phyloP scores from a whole-genome alignment of 495 filamentous ascomycete genomes.

The Trypethelium eluteriae region DNA sequence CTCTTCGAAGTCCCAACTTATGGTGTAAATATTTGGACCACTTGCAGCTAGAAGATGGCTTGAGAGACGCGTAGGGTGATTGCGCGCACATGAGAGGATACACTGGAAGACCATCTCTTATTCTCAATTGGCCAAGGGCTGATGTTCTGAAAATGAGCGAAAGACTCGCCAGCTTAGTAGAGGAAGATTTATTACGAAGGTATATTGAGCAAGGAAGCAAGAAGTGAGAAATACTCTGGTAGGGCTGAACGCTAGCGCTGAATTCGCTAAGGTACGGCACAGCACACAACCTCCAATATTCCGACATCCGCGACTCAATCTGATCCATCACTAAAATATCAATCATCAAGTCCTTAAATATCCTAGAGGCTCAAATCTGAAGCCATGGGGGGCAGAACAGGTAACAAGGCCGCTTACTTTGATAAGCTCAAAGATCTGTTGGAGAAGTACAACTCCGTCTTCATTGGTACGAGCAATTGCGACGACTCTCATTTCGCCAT shows the following conservation, averaged over 20 bases:
- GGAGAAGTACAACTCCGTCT: slow-evolving; percentile 86
- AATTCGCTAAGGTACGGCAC: background rate
- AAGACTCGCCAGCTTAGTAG: background rate
- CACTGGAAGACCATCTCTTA: background rate
- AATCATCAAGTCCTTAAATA: slow-evolving; percentile 31
- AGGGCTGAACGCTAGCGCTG: slow-evolving; percentile 3
- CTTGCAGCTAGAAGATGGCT: slow-evolving; percentile 20
- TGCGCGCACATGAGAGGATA: background rate
- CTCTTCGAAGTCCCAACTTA: background rate
- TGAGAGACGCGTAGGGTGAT: background rate
- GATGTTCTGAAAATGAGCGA: background rate
- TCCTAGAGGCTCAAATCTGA: slow-evolving; percentile 41
- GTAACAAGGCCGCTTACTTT: slow-evolving; percentile 95
- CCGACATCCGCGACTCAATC: slow-evolving; percentile 10
- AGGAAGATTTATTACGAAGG: background rate
- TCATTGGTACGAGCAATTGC: slow-evolving; percentile 73
- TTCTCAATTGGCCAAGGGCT: background rate
- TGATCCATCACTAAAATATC: slow-evolving; percentile 12
- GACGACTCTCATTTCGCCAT: slow-evolving; percentile 53
- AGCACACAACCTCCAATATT: slow-evolving; percentile 13
- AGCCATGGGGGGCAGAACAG: slow-evolving; percentile 99
- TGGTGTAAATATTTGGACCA: slow-evolving; percentile 16
- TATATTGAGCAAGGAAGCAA: background rate
- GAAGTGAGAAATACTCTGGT: background rate
- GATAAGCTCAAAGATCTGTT: slow-evolving; percentile 95